Conservation (phyloP, 176 grass and related monocot species). For the Hordeum marinum region DNA sequence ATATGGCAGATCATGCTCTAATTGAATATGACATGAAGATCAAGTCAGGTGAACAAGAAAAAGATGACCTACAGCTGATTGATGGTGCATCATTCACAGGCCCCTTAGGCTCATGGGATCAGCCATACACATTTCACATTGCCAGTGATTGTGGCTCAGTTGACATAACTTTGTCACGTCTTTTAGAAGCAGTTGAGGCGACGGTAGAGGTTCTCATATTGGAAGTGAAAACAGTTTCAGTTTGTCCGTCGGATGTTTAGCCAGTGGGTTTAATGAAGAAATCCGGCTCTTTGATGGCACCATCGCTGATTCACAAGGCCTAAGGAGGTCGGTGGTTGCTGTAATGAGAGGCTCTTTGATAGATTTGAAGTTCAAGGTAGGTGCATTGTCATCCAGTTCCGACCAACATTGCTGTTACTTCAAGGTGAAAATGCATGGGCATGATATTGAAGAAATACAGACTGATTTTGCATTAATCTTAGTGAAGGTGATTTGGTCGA, state of each 20-base stretch:
- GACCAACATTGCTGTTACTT: not conserved
- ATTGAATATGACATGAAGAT: slow-evolving; percentile 5
- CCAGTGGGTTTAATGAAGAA: not conserved
- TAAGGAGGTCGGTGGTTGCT: not conserved
- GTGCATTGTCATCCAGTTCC: no score
- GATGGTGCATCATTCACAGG: not conserved
- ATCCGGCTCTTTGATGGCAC: not conserved
- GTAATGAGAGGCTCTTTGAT: not conserved
- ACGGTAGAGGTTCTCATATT: not conserved
- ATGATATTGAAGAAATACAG: not conserved
- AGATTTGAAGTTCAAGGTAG: slow-evolving; percentile 2
- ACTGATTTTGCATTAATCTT: not conserved
- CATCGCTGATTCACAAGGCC: not conserved
- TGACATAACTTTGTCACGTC: not conserved
- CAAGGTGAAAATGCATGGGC: not conserved
- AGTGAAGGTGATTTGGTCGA: not conserved
- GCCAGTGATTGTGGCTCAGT: not conserved
- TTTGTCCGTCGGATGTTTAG: not conserved
- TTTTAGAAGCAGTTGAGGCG: not conserved
- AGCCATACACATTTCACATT: not conserved
- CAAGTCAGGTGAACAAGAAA: not conserved
- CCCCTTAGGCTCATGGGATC: not conserved
- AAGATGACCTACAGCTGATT: not conserved
- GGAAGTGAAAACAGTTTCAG: not conserved
- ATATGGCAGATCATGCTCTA: not conserved